phyloP scores from a whole-genome alignment of 2,329 filamentous ascomycete species.

The Knoxdaviesia proteae region DNA sequence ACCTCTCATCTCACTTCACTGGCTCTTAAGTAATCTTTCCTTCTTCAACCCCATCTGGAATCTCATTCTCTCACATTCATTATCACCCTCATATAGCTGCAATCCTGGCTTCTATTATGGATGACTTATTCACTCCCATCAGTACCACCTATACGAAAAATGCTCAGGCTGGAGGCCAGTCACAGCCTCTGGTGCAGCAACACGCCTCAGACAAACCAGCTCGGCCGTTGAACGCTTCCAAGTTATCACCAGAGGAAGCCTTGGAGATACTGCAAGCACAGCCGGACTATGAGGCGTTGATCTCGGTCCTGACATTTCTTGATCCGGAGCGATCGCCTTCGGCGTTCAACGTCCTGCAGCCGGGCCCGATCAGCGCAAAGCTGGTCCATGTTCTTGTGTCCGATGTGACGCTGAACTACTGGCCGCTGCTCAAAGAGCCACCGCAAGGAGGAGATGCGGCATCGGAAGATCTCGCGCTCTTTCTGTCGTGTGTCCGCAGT shows the following conservation, averaged over 20 bases:
- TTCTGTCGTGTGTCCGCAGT: slow-evolving; percentile 49
- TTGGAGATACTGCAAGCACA: slow-evolving; percentile 40
- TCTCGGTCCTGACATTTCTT: slow-evolving; percentile 31
- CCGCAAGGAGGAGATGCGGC: slow-evolving; percentile 7
- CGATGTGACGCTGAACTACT: slow-evolving; percentile 64
- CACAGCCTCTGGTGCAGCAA: too few relatives aligned
- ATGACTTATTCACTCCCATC: slow-evolving; percentile 31
- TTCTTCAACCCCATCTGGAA: too few relatives aligned
- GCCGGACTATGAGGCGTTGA: slow-evolving; percentile 37
- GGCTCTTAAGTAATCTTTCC: too few relatives aligned
- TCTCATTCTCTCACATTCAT: background rate
- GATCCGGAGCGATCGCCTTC: background rate
- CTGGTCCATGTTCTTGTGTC: slow-evolving; percentile 56
- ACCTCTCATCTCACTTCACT: too few relatives aligned
- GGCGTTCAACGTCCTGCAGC: background rate
- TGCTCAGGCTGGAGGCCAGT: background rate
- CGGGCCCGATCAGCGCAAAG: slow-evolving; percentile 17
- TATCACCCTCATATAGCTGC: background rate
- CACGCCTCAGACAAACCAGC: too few relatives aligned
- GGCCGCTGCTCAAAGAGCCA: slow-evolving; percentile 39
- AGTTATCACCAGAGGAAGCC: slow-evolving; percentile 23
- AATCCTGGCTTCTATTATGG: slow-evolving; percentile 19
- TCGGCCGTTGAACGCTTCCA: background rate
- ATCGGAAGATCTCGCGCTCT: slow-evolving; percentile 18
- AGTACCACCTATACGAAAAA: slow-evolving; percentile 26